Evolutionary conservation across 495 filamentous ascomycete species (phyloP).

Genomic region (Trichodelitschia bisporula): DNA sequence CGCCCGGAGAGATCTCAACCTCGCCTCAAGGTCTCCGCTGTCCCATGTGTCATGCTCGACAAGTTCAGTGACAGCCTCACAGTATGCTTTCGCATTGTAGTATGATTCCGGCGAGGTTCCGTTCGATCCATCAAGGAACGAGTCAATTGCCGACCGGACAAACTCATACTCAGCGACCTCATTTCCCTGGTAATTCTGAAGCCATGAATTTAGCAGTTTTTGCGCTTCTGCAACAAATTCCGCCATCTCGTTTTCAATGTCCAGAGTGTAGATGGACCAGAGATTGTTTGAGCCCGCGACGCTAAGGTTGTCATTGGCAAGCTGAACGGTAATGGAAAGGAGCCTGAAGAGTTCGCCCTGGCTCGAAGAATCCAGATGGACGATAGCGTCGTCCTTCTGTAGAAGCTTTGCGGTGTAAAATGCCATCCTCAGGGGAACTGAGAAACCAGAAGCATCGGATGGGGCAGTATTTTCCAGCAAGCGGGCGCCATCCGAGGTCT

Average conservation of each 20-base stretch:
- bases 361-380: conserved; percentile 3
- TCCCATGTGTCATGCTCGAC: conserved; percentile 11
- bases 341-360: conserved; percentile 15
- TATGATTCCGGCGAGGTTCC: conserved; percentile 5
- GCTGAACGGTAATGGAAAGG: conserved; percentile 27
- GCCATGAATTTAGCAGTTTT: conserved; percentile 24
- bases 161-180: conserved; percentile 1
- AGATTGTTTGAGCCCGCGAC: conserved; percentile 31
- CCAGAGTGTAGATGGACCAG: conserved; percentile 20
- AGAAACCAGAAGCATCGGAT: conserved; percentile 42
- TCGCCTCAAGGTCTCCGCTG: no score
- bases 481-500: conserved; percentile 1
- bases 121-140: conserved; percentile 4
- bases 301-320: conserved; percentile 38
- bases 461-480: conserved; percentile 10
- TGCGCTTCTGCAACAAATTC: conserved; percentile 33
- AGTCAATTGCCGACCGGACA: conserved; percentile 5
- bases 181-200: conserved; percentile 10
- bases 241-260: conserved; percentile 32
- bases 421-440: conserved; percentile 47
- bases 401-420: conserved; percentile 37
- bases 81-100: neutral
- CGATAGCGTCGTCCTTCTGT: conserved; percentile 8
- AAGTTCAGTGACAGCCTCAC: conserved; percentile 2
- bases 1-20: no score